Percentiles rank a stretch among this genome's conserved stretches.
Conservation (phyloP, 2,329 filamentous ascomycete genomes). For the Fusarium torreyae region DNA sequence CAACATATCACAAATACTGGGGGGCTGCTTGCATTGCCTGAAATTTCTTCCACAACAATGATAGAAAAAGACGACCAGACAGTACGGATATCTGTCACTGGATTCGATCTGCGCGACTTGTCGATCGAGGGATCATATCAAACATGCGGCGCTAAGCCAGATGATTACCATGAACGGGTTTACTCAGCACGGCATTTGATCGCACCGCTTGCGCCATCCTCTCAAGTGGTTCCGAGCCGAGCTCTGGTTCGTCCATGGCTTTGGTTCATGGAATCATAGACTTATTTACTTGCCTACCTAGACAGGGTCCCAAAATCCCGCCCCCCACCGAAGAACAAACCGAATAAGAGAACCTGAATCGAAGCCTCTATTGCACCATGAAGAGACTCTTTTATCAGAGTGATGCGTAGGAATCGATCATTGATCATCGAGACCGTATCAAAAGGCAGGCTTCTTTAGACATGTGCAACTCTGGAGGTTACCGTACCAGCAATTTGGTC, state of each 20-base stretch:
- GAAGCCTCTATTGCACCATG: slow-evolving; percentile 26
- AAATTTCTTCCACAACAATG: no score
- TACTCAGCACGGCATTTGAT: slow-evolving; percentile 45
- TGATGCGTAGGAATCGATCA: slow-evolving; percentile 19
- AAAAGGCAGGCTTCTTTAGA: neutral
- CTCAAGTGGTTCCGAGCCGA: slow-evolving; percentile 37
- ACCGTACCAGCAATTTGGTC: neutral
- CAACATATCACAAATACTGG: neutral
- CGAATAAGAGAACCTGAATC: slow-evolving; percentile 20
- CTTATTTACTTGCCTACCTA: slow-evolving; percentile 12
- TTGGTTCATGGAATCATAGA: slow-evolving; percentile 44
- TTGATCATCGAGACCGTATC: slow-evolving; percentile 7
- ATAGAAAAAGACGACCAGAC: neutral
- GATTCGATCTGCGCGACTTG: slow-evolving; percentile 25
- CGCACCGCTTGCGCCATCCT: slow-evolving; percentile 45
- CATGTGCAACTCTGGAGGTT: slow-evolving; percentile 4
- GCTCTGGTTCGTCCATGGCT: slow-evolving; percentile 39
- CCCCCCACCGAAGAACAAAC: slow-evolving; percentile 34
- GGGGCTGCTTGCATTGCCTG: neutral
- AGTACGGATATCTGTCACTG: neutral
- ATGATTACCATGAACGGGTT: slow-evolving; percentile 19
- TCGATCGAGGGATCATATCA: slow-evolving; percentile 30
- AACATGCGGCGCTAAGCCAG: slow-evolving; percentile 17
- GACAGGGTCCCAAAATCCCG: slow-evolving; percentile 36
- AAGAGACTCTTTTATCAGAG: slow-evolving; percentile 15